Base-by-base conservation (phyloP, 306 rosid species). In the Quercus variabilis region DNA sequence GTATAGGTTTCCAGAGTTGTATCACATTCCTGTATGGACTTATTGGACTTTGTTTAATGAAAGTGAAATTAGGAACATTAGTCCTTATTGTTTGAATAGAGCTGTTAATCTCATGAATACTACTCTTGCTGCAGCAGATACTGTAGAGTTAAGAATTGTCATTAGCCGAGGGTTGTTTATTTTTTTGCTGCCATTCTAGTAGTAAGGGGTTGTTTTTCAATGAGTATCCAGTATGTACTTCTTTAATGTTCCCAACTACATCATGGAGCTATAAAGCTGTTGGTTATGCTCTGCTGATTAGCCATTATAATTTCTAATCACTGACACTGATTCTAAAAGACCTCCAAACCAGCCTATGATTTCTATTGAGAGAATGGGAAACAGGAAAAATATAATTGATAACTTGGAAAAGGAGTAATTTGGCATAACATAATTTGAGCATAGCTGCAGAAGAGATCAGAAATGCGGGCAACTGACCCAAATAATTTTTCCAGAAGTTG, bases 391-490 rank as follows among this genome's bases (percentile, higher is more conserved):
- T 14, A 30, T 23, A 52, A 14, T 6, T 1, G 3, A 68, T n/a
- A 43, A 82, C 25, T 54, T 28, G 52, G 51, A 58, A 20, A 82
- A 51, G 30, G 8, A 51, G 65, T 69, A 19, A 41, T 10, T 26
- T 17, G 63, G 13, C 46, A 68, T 12, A 41, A 54, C 60, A 69
- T 41, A 55, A 60, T 49, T 11, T 49, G 17, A 49, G 17, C 54
- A 49, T 3, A 72, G 62, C 17, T 51, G 71, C 75, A 62, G 72
- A n/a, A 14, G 52, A 41, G 41, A 71, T 30, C 12, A 76, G 71
- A 79, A 20, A 65, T 19, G 63, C 25, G 46, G 33, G 80, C 23
- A 79, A 81, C 97, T 83, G 69, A 92, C 98, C 97, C 95, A 94
- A 62, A 94, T 82, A 75, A 77, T 54, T 87, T 80, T 88, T 79